Base-by-base conservation (phyloP, 192 early-diverging fungal species). In the Backusella parvicylindrica region DNA sequence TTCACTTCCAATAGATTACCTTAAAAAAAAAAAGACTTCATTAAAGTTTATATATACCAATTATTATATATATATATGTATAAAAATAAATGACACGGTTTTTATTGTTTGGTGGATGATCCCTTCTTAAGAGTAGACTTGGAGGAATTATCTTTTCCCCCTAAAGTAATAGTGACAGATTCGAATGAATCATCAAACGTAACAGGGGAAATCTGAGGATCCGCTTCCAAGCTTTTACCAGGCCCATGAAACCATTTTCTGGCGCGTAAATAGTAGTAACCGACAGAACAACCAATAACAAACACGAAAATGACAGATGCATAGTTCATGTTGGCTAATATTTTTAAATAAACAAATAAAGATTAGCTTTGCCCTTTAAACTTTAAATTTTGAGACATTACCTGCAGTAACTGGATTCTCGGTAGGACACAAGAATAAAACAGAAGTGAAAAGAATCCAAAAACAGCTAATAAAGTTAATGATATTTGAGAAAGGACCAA, bases 401-500 rank as follows among this genome's bases (percentile, higher is more conserved):
- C 75, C 35, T 15, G 77, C 79, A 36, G 79, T 81, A 12, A 86
- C 83, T 0, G 85, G 85, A 18, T 70, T 70, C 38, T 75, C 35
- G 9, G 81, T 84, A 23, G 86, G 86, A 64, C 84, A 87, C 12
- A 87, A 36, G 76, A 87, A 87, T 23, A 87, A 26, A 1, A 67
- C 64, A 0, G 81, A 81, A 2, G 86, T 87, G 64, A 85, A 72
- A 0, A 83, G 11, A 38, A 87, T 87, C 86, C 86, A 87, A 30
- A 71, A 15, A 32, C 81, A 81, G 26, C 81, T 66, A 7, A 87
- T 50, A 30, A 81, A 43, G 2, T 83, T 83, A 28, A 87, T 72
- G 1, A 81, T 53, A 64, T 72, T 70, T 0, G 87, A 89, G 56
- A 82, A 84, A 2, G 71, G 69, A 4, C 87, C 87, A 6, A 89